These are phyloP conservation scores for Nitzschia sp. DNA, from an alignment of 108 stramenopile genomes.

Conservation along the genomic window DNA sequence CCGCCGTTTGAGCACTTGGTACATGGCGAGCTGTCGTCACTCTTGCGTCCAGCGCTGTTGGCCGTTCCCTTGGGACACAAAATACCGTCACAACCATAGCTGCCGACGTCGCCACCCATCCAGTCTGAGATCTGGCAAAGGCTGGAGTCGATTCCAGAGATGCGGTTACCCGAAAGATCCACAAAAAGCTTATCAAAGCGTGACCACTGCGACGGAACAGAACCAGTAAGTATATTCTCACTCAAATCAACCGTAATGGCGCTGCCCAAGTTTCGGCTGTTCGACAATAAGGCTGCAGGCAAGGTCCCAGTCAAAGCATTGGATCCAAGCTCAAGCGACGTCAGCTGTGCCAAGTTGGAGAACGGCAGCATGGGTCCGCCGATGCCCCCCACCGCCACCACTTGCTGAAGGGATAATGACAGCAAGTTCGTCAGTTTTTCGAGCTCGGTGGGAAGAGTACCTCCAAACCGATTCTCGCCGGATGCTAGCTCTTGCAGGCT, in stretches of 20 bases:
- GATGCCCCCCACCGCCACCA: slow-evolving; percentile 30
- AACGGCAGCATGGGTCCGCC: slow-evolving; percentile 28
- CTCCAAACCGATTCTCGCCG: slow-evolving; percentile 53
- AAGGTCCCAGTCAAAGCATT: slow-evolving; percentile 54
- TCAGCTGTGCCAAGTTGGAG: slow-evolving; percentile 35
- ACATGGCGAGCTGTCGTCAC: slow-evolving; percentile 26
- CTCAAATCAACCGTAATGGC: slow-evolving; percentile 39
- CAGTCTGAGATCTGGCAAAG: slow-evolving; percentile 44
- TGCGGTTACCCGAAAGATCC: slow-evolving; percentile 46
- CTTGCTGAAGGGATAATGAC: slow-evolving; percentile 42
- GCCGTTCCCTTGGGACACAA: slow-evolving; percentile 71
- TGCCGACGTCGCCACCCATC: slow-evolving; percentile 57
- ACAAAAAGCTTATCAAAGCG: slow-evolving; percentile 43
- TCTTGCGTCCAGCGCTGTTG: slow-evolving; percentile 55
- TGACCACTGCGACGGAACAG: slow-evolving; percentile 44
- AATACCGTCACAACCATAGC: slow-evolving; percentile 74
- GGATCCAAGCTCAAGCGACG: slow-evolving; percentile 44
- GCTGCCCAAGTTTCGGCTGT: slow-evolving; percentile 22
- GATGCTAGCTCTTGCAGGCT: slow-evolving; percentile 27
- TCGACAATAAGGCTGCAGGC: slow-evolving; percentile 43
- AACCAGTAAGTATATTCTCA: slow-evolving; percentile 43
- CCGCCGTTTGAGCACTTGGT: slow-evolving; percentile 19
- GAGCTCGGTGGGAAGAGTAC: slow-evolving; percentile 49
- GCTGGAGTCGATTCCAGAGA: slow-evolving; percentile 31
- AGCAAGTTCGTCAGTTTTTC: slow-evolving; percentile 32